phyloP scores from a whole-genome alignment of 495 filamentous ascomycete species.

The Monascus purpureus region DNA sequence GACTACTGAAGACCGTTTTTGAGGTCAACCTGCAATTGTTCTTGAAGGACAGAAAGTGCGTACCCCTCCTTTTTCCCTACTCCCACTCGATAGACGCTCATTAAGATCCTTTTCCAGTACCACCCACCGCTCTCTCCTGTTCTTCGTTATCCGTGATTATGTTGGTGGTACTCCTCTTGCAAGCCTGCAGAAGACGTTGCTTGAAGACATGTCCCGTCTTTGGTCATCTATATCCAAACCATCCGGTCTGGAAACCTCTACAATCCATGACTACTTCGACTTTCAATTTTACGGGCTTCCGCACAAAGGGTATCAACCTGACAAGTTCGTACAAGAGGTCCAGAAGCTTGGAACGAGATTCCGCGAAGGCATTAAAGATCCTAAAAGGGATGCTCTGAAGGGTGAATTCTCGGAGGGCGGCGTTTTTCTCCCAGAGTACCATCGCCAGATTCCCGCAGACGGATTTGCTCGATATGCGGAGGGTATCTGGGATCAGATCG shows the following conservation, averaged over 20 bases:
- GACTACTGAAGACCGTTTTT: constrained; percentile 92
- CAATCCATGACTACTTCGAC: constrained; percentile 94
- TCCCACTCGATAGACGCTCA: constrained; percentile 2
- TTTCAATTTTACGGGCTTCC: constrained; percentile 93
- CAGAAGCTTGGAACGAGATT: constrained; percentile 71
- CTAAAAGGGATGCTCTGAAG: constrained; percentile 34
- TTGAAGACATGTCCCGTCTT: constrained; percentile 79
- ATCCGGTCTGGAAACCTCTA: constrained; percentile 69
- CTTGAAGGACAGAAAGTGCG: constrained; percentile 81
- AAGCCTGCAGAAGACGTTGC: constrained; percentile 76
- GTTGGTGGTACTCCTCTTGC: constrained; percentile 78
- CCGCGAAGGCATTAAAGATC: constrained; percentile 57
- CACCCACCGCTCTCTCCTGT: constrained; percentile 80
- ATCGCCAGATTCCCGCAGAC: constrained; percentile 89
- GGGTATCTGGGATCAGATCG: constrained; percentile 95
- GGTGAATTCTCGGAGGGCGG: constrained; percentile 63
- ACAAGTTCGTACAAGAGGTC: constrained; percentile 75
- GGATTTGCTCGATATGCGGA: constrained; percentile 86
- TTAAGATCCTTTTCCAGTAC: constrained; percentile 39
- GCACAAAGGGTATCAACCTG: constrained; percentile 90
- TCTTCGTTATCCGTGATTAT: constrained; percentile 97
- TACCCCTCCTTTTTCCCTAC: constrained; percentile 4
- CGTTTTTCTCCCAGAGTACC: constrained; percentile 86
- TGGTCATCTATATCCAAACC: constrained; percentile 91
- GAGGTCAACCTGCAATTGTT: constrained; percentile 97